Evolutionary conservation across 306 rosid species (phyloP), one percentile per base, ranked within the genome.

Genomic region (Fagus crenata): DNA sequence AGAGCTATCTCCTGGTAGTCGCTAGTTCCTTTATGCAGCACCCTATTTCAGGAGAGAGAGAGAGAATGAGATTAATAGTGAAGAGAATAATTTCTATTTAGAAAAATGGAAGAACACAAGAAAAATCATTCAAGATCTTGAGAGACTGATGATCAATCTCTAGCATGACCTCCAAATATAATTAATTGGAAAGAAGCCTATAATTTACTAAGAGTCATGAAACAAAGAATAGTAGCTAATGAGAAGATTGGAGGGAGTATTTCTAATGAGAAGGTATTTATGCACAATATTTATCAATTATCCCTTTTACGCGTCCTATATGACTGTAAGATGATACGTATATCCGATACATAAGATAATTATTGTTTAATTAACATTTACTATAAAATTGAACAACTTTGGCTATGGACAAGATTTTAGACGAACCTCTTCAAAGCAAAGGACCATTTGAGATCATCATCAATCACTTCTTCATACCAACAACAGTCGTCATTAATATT

Each of bases 381-480:
- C 68, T 22, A 7, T 28, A 28, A 9, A 12, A 14, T 33, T 32
- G 35, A 40, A 35, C 22, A 35, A 0, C 1, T 42, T 15, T n/a
- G 28, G 43, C 11, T 51, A 68, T 39, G 41, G 49, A 75, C 4
- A 51, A 68, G 31, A 49, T 9, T 33, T 43, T n/a, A 35, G 51
- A 74, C 67, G 2, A 59, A 86, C 97, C 98, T 83, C 33, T 94
- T 94, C 69, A 94, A 81, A 60, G 94, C 88, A 67, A 89, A 90
- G 5, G 97, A 90, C 97, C 97, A 94, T 84, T 83, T 90, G 63
- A 94, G 96, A 76, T 94, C 86, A n/a, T 88, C 88, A 41, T 92
- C 97, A 53, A 94, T 90, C 64, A 86, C 70, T 86, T 94, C 98
- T 73, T 90, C 97, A 63, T 84, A 94, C 97, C 97, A 94, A 53